phyloP scores from a whole-genome alignment of 768 basidiomycete genomes.

The Phanerochaete sordida region DNA sequence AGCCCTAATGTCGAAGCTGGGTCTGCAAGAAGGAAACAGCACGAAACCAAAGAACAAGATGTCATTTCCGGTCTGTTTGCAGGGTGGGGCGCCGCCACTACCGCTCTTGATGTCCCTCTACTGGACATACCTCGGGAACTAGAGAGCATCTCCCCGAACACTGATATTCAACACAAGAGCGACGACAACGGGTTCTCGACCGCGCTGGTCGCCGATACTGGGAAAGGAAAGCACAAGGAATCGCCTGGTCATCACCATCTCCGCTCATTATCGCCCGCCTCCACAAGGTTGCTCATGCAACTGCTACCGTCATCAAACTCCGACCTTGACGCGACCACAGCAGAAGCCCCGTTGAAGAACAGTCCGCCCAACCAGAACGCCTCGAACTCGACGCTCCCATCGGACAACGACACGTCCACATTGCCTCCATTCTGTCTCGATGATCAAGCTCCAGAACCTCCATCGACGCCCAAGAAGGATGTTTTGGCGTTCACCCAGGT shows the following conservation, averaged over 20 bases:
- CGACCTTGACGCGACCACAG: not conserved
- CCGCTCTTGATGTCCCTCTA: not conserved
- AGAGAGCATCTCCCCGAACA: not conserved
- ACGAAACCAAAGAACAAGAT: conserved; percentile 11
- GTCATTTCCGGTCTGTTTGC: not conserved
- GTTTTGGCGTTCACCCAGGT: conserved; percentile 35
- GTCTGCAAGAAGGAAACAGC: not conserved
- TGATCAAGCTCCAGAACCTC: not conserved
- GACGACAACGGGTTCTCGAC: not conserved
- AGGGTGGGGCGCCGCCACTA: not conserved
- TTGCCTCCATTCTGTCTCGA: not conserved
- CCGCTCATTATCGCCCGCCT: conserved; percentile 59
- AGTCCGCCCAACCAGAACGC: too few relatives aligned
- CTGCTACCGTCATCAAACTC: conserved; percentile 22
- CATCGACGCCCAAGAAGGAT: conserved; percentile 10
- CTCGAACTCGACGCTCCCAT: too few relatives aligned
- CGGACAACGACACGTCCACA: not conserved
- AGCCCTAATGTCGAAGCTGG: not conserved
- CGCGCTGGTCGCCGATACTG: not conserved
- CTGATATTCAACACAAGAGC: not conserved
- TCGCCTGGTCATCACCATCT: conserved; percentile 19
- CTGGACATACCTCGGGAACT: not conserved
- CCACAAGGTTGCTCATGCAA: conserved; percentile 39
- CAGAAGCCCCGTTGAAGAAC: not conserved
- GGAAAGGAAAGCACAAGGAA: not conserved